Base-by-base conservation (phyloP, 1,284 basidiomycete genomes). In the Crocinoboletus sp. region DNA sequence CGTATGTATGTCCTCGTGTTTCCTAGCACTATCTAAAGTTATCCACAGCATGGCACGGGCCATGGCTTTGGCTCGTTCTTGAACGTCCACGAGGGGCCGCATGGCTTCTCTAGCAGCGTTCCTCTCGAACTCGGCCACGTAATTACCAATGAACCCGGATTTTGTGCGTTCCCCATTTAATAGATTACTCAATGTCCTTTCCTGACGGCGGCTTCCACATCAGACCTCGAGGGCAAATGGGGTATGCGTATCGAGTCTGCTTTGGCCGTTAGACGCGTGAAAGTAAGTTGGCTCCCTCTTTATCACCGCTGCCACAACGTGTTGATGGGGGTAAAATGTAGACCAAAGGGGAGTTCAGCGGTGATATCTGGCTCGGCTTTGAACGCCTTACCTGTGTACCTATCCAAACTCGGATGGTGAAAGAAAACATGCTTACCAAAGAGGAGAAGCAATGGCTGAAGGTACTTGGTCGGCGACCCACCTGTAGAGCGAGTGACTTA, bases 191-290 rank as follows among this genome's bases (percentile, higher is more conserved):
- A 36, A 38, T 53, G 22, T 27, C 46, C 35, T 40, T 52, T 45
- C 40, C 51, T 54, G 19, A 55, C 20, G 33, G 30, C 19, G 35
- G 10, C 12, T 38, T 48, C 30, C 30, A 38, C 45, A 41, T 42
- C 51, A 89, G 89, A 95, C 68, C 76, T 84, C 35, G 84, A 86
- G 49, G 86, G 84, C 13, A 75, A 82, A 56, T 97, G 83, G 76
- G 94, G 94, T 12, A 84, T 97, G 61, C 78, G 94, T 6, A 89
- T 94, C 41, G 94, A 97, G 68, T 90, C 85, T 46, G 84, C 88
- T 9, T 71, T 91, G 36, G 70, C 77, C 27, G 87, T 92, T 30
- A 76, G 78, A 50, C 76, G 75, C 40, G 77, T 88, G 37, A 76
- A 74, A 71, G 85, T 86, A 55, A 59, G 78, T 67, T 50, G 43